A percentile compares a stretch with the other conserved stretches of the same genome.
These are phyloP conservation scores for Kuraishia cidri DNA, from an alignment of 805 yeast genomes.

Conservation along the genomic window DNA sequence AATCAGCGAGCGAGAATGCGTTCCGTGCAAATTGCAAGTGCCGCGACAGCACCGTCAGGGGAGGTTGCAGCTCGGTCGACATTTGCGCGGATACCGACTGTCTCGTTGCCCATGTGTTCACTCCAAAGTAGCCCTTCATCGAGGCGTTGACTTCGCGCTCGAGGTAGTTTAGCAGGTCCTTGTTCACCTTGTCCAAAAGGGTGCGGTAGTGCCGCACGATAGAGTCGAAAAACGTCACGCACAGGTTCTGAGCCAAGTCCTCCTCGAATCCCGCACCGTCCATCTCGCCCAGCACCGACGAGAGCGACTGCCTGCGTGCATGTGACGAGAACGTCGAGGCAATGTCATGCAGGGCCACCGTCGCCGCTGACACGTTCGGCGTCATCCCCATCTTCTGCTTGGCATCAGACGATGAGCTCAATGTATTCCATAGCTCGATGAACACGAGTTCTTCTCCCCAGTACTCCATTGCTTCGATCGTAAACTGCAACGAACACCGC, in stretches of 20 bases:
- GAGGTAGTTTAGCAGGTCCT: slow-evolving; percentile 18
- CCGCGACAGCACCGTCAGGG: slow-evolving; percentile 14
- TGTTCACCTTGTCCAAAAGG: slow-evolving; percentile 17
- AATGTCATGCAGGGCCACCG: neutral
- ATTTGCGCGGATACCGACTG: slow-evolving; percentile 1
- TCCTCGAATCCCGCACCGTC: neutral
- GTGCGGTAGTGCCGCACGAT: slow-evolving; percentile 27
- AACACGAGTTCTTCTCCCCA: slow-evolving; percentile 36
- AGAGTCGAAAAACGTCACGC: slow-evolving; percentile 33
- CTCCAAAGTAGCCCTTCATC: slow-evolving; percentile 25
- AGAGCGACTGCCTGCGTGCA: neutral
- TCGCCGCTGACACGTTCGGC: slow-evolving; percentile 2
- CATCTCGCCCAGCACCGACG: neutral
- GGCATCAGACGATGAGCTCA: slow-evolving; percentile 10
- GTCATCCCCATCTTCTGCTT: slow-evolving; percentile 3
- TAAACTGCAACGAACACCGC: slow-evolving; percentile 24
- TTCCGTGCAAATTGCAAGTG: slow-evolving; percentile 19
- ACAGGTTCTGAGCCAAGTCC: slow-evolving; percentile 6
- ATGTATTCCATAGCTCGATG: slow-evolving; percentile 28
- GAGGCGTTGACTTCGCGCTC: slow-evolving; percentile 24
- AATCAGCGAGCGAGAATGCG: slow-evolving; percentile 21
- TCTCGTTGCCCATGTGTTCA: slow-evolving; percentile 17
- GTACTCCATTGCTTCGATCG: slow-evolving; percentile 24
- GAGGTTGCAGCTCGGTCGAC: slow-evolving; percentile 14
- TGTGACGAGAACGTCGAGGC: neutral